Evolutionary conservation across 2,329 filamentous ascomycete species (phyloP).

Genomic region (Sporothrix schenckii): DNA sequence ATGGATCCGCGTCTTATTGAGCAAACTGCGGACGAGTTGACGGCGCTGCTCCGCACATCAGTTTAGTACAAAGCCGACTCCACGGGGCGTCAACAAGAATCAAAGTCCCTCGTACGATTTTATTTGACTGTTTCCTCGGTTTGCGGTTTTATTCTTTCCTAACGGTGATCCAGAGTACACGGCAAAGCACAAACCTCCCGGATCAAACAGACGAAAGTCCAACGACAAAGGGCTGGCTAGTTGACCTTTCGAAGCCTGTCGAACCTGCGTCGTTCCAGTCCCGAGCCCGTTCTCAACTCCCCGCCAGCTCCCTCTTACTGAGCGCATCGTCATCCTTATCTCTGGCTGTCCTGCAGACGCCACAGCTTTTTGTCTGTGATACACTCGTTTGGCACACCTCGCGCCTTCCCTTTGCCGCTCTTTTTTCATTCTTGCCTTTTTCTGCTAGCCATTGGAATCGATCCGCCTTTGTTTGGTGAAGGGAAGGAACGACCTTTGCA

Average conservation of each 20-base stretch:
- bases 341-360: conserved; percentile 1
- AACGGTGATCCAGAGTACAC: neutral
- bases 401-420: neutral
- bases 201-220: no score
- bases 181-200: neutral
- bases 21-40: conserved; percentile 20
- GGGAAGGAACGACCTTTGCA: neutral
- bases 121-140: conserved; percentile 6
- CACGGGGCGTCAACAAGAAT: neutral
- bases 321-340: conserved; percentile 1
- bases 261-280: neutral
- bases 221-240: no score
- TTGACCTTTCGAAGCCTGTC: neutral
- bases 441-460: neutral
- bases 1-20: conserved; percentile 6
- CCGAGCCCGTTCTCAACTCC: neutral
- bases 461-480: neutral
- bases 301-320: neutral
- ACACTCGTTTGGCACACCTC: neutral
- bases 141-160: neutral
- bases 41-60: neutral
- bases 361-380: conserved; percentile 1
- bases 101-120: neutral
- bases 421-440: neutral
- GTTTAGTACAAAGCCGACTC: conserved; percentile 5